Percentiles rank a stretch among this genome's conserved stretches.
Conservation (phyloP, 139 green algal species). For the Helicosporidium sp. region DNA sequence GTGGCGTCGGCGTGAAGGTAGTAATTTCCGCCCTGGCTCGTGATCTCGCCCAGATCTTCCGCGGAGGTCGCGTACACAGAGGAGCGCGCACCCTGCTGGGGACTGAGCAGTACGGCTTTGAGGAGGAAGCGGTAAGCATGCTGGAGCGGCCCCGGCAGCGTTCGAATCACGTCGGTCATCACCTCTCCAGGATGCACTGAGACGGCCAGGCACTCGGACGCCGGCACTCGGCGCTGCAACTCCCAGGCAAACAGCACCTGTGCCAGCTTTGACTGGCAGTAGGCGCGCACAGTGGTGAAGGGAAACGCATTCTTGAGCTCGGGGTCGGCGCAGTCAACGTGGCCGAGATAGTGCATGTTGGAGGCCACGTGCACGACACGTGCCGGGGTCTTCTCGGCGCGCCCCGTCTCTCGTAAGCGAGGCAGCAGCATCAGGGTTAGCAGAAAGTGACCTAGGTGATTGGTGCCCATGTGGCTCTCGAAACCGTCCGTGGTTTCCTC, state of each 20-base stretch:
- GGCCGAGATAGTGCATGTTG: constrained; percentile 24
- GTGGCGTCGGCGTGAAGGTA: too few species aligned
- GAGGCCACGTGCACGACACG: constrained; percentile 48
- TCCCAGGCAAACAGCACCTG: constrained; percentile 34
- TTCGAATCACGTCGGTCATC: constrained; percentile 53
- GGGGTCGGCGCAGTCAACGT: constrained; percentile 7
- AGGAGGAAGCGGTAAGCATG: constrained; percentile 36
- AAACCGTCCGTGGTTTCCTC: constrained; percentile 43
- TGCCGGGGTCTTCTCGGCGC: too few species aligned
- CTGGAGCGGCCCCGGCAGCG: constrained; percentile 37
- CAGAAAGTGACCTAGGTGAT: constrained; percentile 62
- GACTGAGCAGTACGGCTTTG: constrained; percentile 39
- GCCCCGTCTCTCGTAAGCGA: too few species aligned
- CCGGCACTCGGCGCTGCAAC: constrained; percentile 15
- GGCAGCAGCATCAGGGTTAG: constrained; percentile 56
- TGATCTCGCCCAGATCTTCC: too few species aligned
- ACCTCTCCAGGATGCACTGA: constrained; percentile 59
- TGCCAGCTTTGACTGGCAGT: constrained; percentile 58
- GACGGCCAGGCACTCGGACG: constrained; percentile 12
- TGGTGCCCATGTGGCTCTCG: constrained; percentile 60
- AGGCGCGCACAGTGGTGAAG: constrained; percentile 36
- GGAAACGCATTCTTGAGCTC: too few species aligned
- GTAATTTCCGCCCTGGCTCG: too few species aligned
- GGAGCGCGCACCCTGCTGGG: constrained; percentile 28
- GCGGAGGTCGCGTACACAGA: too few species aligned